Conservation (phyloP, 441 rosid species). For the Geranium incanum region DNA sequence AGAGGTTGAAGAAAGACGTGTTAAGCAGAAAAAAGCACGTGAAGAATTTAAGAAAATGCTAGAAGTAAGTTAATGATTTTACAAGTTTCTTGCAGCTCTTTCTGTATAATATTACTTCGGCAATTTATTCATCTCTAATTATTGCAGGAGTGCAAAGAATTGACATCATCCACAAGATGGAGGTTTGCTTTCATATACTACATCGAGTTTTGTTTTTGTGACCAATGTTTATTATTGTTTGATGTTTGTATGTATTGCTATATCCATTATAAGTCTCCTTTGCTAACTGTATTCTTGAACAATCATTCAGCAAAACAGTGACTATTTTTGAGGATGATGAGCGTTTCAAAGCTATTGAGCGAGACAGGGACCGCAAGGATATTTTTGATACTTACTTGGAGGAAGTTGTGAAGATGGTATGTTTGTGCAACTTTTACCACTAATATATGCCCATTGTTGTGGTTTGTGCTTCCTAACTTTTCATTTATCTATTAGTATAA, state of each 20-base stretch:
- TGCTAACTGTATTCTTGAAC: constrained; percentile 21
- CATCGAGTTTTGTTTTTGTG: constrained; percentile 1
- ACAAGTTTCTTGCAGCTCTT: constrained; percentile 1
- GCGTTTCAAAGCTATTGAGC: constrained; percentile 57
- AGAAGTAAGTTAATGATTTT: constrained; percentile 36
- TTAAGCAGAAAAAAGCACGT: constrained; percentile 44
- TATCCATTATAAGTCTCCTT: constrained; percentile 17
- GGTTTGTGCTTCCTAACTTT: neutral
- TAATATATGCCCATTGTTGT: constrained; percentile 7
- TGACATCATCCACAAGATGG: constrained; percentile 64
- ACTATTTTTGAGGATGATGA: constrained; percentile 54
- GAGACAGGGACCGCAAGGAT: constrained; percentile 66
- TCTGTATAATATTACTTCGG: constrained; percentile 6
- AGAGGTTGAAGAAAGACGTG: constrained; percentile 51
- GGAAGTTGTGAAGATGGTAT: constrained; percentile 54
- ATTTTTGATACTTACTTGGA: constrained; percentile 49
- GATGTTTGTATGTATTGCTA: constrained; percentile 9
- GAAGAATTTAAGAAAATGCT: constrained; percentile 58
- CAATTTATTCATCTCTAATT: constrained; percentile 14
- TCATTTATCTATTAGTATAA: neutral
- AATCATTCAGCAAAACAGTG: constrained; percentile 51
- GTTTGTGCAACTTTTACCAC: neutral
- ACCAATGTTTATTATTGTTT: constrained; percentile 1
- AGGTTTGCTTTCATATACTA: constrained; percentile 38
- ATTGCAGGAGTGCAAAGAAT: constrained; percentile 45